These are phyloP conservation scores for Lathyrus tuberosus DNA, from an alignment of 306 rosid species.

Conservation along the genomic window DNA sequence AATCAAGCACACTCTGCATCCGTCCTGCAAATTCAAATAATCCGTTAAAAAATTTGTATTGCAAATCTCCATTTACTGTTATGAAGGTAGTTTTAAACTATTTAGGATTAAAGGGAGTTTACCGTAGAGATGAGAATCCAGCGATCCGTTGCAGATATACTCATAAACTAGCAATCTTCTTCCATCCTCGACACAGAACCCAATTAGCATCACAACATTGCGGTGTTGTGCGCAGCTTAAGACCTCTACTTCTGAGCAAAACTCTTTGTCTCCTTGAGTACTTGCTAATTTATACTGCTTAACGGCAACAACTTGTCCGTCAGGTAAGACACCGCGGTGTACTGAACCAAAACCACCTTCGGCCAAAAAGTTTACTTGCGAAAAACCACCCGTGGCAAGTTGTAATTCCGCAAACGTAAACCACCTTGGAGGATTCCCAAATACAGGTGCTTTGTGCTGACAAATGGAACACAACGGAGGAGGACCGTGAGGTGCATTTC, in stretches of 20 bases:
- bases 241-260: conserved; percentile 97
- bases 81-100: conserved; percentile 15
- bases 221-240: conserved; percentile 98
- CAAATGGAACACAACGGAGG: conserved; percentile 96
- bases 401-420: conserved; percentile 82
- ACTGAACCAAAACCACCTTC: conserved; percentile 99
- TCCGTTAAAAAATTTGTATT: neutral
- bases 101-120: conserved; percentile 34
- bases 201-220: conserved; percentile 89
- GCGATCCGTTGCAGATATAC: conserved; percentile 87
- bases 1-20: conserved; percentile 54
- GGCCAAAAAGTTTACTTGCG: conserved; percentile 84
- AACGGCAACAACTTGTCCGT: conserved; percentile 84
- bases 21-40: conserved; percentile 59
- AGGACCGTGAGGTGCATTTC: conserved; percentile 68
- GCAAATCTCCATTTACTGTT: neutral
- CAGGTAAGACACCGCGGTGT: conserved; percentile 75
- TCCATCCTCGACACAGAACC: conserved; percentile 90
- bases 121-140: conserved; percentile 92
- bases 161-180: conserved; percentile 92
- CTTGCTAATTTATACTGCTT: conserved; percentile 91
- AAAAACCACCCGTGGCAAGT: conserved; percentile 85
- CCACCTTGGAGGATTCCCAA: conserved; percentile 96
- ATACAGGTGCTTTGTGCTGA: conserved; percentile 92
- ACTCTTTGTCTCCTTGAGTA: conserved; percentile 91